Base-by-base conservation (phyloP, 352 stramenopile genomes). In the Aphanomyces astaci region DNA sequence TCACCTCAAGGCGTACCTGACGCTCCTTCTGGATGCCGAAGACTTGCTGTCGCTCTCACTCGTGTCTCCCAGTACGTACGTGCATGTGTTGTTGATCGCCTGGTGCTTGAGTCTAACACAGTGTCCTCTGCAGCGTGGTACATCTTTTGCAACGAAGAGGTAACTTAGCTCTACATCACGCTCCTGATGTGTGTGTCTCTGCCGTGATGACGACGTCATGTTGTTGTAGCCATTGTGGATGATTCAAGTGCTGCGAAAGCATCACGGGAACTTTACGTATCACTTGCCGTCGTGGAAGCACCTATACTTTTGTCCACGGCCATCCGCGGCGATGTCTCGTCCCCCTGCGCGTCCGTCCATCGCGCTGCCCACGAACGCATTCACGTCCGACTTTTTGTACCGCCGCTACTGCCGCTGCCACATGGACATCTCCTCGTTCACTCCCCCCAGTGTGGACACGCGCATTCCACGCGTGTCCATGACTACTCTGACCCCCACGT, bases 311-410 rank as follows among this genome's bases (percentile, higher is more conserved):
- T 91, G 87, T 64, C 84, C 86, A 4, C 74, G 76, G 31, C 51
- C 46, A 10, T 72, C 80, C 30, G 62, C 63, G 19, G 71, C 76
- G 3, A 25, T 39, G 4, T 59, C 4, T 1, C 70, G 78, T 66
- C 71, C 66, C 15, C 45, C 40, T 22, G 63, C 73, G 11, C 75
- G 80, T 11, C 45, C 48, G 19, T 25, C 19, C 27, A 67, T 66
- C 27, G 15, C 57, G 24, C 55, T 76, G 11, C 49, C 81, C 19
- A 27, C 71, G 0, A 73, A 78, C 11, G 70, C 76, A 10, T 92
- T 95, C 63, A 73, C 73, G 24, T 95, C 86, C 4, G 82, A 93
- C 57, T 95, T 95, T 49, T 63, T 95, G 27, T 92, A 92, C 55
- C 79, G 83, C n/a, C 85, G 86, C n/a, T 95, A 86, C 82, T 90